Base-by-base conservation (phyloP, 139 green algal species). In the Chlorella vulgaris region DNA sequence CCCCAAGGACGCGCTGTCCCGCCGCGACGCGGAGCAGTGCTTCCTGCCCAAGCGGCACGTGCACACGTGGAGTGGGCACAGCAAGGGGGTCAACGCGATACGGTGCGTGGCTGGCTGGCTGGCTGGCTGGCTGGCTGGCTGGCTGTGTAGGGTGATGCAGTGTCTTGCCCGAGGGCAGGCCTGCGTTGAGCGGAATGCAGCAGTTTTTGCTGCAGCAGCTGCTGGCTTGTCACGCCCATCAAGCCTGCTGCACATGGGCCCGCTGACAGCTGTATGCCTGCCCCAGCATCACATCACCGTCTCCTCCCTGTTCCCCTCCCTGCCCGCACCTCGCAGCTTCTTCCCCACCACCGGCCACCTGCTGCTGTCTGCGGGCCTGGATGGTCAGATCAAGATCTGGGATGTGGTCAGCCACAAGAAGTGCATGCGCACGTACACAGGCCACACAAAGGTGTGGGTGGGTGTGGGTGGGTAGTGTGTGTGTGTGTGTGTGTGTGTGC, bases 361-460 rank as follows among this genome's bases (percentile, higher is more conserved):
- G 80, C 89, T 99, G 76, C 91, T 99, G 38, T 97, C 92, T 4
- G 96, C 95, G 7, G 92, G 93, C 6, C 89, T 99, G 89, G 96
- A 99, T 68, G 94, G 90, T 80, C 94, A 96, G 76, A 86, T 98
- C 84, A 99, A 99, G 89, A 98, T 99, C 42, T 99, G 97, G 97
- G 96, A 99, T 77, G 95, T 98, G 38, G 83, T 90, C 40, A 84
- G 86, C 69, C 88, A 78, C 22, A 78, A 90, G 42, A 98, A 98
- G 89, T 98, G 93, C 89, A 97, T 98, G 94, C 89, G 94, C 53
- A 98, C 95, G 3, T 99, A 99, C 92, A 83, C 96, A 75, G 97
- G 96, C 5, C 96, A 99, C 91, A 88, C 83, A 43, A 98, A 98
- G 86, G 87, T 88, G 50, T 22, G 50, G 24, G 1, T n/a, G 69